A percentile compares a stretch with the other conserved stretches of the same genome.
These are phyloP conservation scores for Aspergillaceae sp. DNA, from an alignment of 2,329 filamentous ascomycete genomes.

Conservation along the genomic window DNA sequence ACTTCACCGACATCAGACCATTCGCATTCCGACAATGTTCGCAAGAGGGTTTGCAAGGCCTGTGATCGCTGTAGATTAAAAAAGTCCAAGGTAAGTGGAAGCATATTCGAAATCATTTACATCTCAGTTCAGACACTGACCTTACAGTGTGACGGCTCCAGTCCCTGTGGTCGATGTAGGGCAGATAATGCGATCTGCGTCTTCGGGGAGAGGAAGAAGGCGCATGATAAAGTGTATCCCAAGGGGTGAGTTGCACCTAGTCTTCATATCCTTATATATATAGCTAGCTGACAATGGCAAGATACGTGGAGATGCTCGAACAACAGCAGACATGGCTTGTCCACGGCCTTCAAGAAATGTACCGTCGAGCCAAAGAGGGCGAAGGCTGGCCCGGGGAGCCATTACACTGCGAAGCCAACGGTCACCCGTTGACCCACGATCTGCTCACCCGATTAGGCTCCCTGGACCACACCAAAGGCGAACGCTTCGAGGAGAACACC, in stretches of 20 bases:
- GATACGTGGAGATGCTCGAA: constrained; percentile 59
- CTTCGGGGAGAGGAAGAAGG: constrained; percentile 58
- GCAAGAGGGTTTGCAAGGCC: constrained; percentile 59
- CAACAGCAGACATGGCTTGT: constrained; percentile 57
- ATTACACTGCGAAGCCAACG: constrained; percentile 43
- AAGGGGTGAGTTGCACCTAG: constrained; percentile 46
- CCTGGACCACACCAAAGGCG: constrained; percentile 45
- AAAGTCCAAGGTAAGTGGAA: constrained; percentile 51
- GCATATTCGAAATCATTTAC: too few relatives aligned
- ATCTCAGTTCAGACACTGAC: constrained; percentile 15
- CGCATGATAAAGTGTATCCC: constrained; percentile 59
- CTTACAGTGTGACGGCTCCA: constrained; percentile 50
- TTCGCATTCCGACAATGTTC: constrained; percentile 38
- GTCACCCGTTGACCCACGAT: constrained; percentile 55
- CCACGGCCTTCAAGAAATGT: constrained; percentile 52
- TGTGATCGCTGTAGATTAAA: constrained; percentile 58
- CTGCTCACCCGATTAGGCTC: constrained; percentile 53
- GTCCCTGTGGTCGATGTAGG: constrained; percentile 54
- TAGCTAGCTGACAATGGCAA: constrained; percentile 24
- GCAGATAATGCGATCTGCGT: constrained; percentile 57
- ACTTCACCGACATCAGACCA: constrained; percentile 32
- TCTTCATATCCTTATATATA: not conserved
- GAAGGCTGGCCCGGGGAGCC: constrained; percentile 49
- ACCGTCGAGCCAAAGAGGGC: constrained; percentile 44
- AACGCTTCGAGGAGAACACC: constrained; percentile 52